Evolutionary conservation across 1,284 basidiomycete species (phyloP), one percentile per base, ranked within the genome.

Genomic region (Trametes polyzona): DNA sequence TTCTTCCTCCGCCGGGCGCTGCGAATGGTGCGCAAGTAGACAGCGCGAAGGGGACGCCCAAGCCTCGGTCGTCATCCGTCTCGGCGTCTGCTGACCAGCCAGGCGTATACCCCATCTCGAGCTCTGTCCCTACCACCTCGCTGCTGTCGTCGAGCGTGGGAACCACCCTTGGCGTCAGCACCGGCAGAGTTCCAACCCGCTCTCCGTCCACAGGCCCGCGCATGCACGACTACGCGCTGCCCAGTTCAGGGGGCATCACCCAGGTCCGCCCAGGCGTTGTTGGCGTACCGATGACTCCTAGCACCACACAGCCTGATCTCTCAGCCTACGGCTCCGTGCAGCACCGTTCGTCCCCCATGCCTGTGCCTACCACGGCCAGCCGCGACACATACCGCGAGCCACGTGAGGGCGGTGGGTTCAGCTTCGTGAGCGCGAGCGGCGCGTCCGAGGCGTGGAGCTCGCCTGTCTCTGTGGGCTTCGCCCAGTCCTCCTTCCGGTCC

Each of bases 211-310:
- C 74, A 16, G 83, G 84, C 1, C 86, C 87, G 3, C 78, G 83
- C 35, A 71, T 90, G 67, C 85, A 88, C 61, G 83, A 89, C 67
- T 89, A 87, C 65, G 65, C 81, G 19, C 69, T 87, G 42, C 76
- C 79, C 3, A 62, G 69, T 16, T 64, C 72, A 11, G 73, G 74
- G 47, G 71, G 74, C 32, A 73, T 84, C 46, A 82, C 82, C 3
- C 83, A 83, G 43, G 70, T 87, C 12, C 76, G 82, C 30, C 86
- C 84, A 19, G 84, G 84, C n/a, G 70, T 86, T 12, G 66, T 86
- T 29, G 80, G 79, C 26, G 78, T 86, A 9, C 71, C 79, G 14
- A 78, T 73, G 2, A 42, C 23, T 26, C 60, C 62, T 6, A 61
- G 63, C 33, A 41, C 50, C 10, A 55, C 47, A 14, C 47, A 54